Percentiles rank a stretch among this genome's conserved stretches.
Conservation (phyloP, 805 yeast species). For the Lipomyces anomalus region DNA sequence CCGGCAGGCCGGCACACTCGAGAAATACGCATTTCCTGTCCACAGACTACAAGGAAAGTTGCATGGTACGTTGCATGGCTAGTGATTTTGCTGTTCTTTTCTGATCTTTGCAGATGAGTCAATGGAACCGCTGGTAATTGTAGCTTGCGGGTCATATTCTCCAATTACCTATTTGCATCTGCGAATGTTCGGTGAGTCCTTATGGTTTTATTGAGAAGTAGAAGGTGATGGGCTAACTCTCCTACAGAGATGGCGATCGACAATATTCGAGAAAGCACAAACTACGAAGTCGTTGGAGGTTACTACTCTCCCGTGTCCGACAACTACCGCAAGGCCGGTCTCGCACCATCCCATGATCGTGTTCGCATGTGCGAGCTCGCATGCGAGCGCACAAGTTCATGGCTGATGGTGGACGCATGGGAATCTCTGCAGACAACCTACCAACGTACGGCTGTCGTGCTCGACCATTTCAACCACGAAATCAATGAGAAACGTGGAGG, state of each 20-base stretch:
- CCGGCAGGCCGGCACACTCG: constrained; percentile 72
- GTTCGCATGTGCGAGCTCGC: constrained; percentile 98
- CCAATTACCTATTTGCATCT: constrained; percentile 93
- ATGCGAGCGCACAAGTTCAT: constrained; percentile 90
- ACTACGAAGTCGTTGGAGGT: constrained; percentile 95
- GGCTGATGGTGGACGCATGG: constrained; percentile 99
- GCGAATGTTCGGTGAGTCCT: constrained; percentile 68
- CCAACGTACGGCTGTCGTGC: constrained; percentile 88
- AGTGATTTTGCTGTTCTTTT: constrained; percentile 36
- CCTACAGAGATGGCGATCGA: constrained; percentile 80
- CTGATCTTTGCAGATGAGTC: constrained; percentile 61
- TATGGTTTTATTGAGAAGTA: neutral
- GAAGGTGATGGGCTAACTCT: neutral
- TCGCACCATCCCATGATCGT: constrained; percentile 82
- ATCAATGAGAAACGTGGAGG: constrained; percentile 89
- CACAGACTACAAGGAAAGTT: constrained; percentile 51
- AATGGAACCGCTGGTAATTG: constrained; percentile 85
- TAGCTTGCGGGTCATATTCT: constrained; percentile 95
- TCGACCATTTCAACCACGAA: constrained; percentile 95
- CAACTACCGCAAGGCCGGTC: constrained; percentile 86
- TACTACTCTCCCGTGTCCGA: constrained; percentile 84
- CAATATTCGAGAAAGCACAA: constrained; percentile 80
- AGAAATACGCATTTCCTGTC: constrained; percentile 73
- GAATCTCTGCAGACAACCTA: constrained; percentile 87
- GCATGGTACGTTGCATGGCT: constrained; percentile 1